These are phyloP conservation scores for Globisporangium abappressorium DNA, from an alignment of 352 stramenopile species.

Conservation along the genomic window DNA sequence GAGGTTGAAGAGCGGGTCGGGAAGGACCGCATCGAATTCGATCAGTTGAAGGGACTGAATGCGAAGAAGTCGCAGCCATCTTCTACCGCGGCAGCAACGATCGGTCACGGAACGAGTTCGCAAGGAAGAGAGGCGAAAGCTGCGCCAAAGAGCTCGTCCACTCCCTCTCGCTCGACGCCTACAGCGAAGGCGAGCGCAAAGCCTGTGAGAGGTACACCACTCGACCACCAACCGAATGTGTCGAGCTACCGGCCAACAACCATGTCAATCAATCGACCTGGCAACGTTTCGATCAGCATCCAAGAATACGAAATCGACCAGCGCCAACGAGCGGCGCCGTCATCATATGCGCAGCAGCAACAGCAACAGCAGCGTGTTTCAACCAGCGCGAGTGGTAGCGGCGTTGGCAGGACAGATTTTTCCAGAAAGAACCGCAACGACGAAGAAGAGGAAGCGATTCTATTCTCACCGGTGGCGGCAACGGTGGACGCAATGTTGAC, in stretches of 20 bases:
- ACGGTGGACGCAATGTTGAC: no score
- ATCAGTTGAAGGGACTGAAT: slow-evolving; percentile 1
- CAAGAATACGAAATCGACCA: not conserved
- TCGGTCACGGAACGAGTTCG: not conserved
- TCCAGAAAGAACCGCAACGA: not conserved
- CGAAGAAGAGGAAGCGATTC: slow-evolving; percentile 8
- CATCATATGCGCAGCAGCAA: not conserved
- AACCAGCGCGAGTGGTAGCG: not conserved
- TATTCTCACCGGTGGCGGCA: slow-evolving; percentile 10
- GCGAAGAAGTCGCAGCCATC: slow-evolving; percentile 8
- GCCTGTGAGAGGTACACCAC: not conserved
- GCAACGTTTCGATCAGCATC: not conserved
- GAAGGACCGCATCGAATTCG: slow-evolving; percentile 31
- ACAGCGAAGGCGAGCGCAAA: slow-evolving; percentile 10
- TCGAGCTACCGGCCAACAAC: not conserved
- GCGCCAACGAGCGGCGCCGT: not conserved
- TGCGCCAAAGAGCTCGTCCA: slow-evolving; percentile 14
- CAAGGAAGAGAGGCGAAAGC: slow-evolving; percentile 10
- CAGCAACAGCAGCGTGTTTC: not conserved
- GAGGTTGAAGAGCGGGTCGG: slow-evolving; percentile 43
- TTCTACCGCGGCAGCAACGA: not conserved
- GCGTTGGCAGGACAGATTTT: not conserved
- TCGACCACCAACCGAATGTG: not conserved
- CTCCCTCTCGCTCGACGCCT: not conserved
- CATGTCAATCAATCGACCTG: not conserved